These are phyloP conservation scores for Simmondsia chinensis DNA, from an alignment of 148 eudicot genomes.

Conservation along the genomic window DNA sequence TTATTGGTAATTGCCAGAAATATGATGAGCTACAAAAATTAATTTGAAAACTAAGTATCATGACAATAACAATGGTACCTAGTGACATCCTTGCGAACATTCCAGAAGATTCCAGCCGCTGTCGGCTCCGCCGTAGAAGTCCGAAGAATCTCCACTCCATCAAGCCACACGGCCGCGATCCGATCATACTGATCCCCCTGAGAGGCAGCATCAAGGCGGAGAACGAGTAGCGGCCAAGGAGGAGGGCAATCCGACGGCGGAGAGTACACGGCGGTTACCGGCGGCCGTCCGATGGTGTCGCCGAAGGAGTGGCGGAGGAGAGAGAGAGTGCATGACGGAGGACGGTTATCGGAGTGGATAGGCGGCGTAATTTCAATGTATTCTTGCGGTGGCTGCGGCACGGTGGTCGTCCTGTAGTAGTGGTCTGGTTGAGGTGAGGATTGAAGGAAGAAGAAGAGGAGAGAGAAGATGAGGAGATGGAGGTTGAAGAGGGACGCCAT, in stretches of 20 bases:
- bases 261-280: constrained; percentile 44
- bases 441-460: constrained; percentile 3
- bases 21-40: too few relatives aligned
- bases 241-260: constrained; percentile 34
- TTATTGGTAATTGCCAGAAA: too few relatives aligned
- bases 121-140: constrained; percentile 79
- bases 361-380: constrained; percentile 45
- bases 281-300: constrained; percentile 49
- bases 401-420: constrained; percentile 1
- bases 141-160: constrained; percentile 69
- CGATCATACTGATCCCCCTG: constrained; percentile 61
- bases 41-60: too few relatives aligned
- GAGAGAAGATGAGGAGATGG: constrained; percentile 6
- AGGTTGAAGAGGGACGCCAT: constrained; percentile 1
- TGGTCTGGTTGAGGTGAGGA: constrained; percentile 5
- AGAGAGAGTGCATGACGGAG: constrained; percentile 36
- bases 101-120: constrained; percentile 55
- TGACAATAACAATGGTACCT: too few relatives aligned
- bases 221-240: constrained; percentile 42
- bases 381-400: constrained; percentile 6
- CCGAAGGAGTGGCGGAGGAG: constrained; percentile 44
- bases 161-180: constrained; percentile 66
- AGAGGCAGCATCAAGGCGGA: constrained; percentile 31
- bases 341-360: constrained; percentile 30
- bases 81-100: constrained; percentile 54